A percentile compares a stretch with the other conserved stretches of the same genome.
Conservation (phyloP, 83 land plant genomes). For the Diphasiastrum complanatum region DNA sequence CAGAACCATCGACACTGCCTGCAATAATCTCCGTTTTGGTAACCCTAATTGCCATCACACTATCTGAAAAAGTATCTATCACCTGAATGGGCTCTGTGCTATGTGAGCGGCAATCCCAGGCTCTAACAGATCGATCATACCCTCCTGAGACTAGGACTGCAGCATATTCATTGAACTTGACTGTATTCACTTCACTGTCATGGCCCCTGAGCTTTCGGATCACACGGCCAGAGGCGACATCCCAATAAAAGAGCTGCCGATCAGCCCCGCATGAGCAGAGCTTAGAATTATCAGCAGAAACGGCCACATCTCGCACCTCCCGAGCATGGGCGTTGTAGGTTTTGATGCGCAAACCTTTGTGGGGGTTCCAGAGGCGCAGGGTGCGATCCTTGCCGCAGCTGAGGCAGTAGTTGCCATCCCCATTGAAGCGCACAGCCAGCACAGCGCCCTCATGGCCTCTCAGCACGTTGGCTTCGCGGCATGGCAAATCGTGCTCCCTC, state of each 20-base stretch:
- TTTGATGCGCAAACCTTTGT: conserved; percentile 77
- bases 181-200: conserved; percentile 96
- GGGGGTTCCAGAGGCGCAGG: conserved; percentile 93
- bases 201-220: conserved; percentile 96
- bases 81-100: conserved; percentile 98
- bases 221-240: conserved; percentile 79
- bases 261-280: conserved; percentile 90
- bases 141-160: conserved; percentile 90
- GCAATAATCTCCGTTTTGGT: conserved; percentile 89
- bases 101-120: conserved; percentile 98
- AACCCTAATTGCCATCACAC: conserved; percentile 85
- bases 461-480: conserved; percentile 60
- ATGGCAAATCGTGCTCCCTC: conserved; percentile 41
- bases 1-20: conserved; percentile 96
- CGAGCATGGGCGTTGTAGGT: conserved; percentile 90
- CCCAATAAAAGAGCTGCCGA: conserved; percentile 90
- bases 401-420: conserved; percentile 89
- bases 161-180: conserved; percentile 80
- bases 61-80: conserved; percentile 86
- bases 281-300: conserved; percentile 81
- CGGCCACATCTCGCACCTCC: conserved; percentile 93
- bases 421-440: conserved; percentile 86
- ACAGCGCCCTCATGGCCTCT: conserved; percentile 92
- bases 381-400: conserved; percentile 93
- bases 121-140: conserved; percentile 87